Percentiles rank a stretch among this genome's conserved stretches.
These are phyloP conservation scores for Tuber microsphaerosporum DNA, from an alignment of 495 filamentous ascomycete species.

Conservation along the genomic window DNA sequence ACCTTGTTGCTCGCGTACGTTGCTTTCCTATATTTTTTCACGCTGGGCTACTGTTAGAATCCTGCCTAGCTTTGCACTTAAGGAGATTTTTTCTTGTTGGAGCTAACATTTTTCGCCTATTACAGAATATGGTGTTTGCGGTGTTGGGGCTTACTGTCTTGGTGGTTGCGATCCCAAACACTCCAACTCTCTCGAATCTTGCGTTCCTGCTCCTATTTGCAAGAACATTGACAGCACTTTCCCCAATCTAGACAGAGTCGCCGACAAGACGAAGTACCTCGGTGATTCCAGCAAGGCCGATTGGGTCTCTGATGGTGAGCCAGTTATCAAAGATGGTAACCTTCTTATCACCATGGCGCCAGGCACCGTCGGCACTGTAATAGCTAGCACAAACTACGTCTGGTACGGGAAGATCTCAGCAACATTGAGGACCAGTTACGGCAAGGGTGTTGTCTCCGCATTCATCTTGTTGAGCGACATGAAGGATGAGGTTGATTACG, in stretches of 20 bases:
- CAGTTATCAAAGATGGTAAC: conserved; percentile 55
- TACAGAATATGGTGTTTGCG: conserved; percentile 85
- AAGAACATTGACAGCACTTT: conserved; percentile 64
- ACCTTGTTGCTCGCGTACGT: conserved; percentile 92
- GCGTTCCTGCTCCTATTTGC: conserved; percentile 79
- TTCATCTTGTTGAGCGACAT: conserved; percentile 92
- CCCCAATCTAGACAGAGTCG: conserved; percentile 60
- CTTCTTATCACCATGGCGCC: conserved; percentile 81
- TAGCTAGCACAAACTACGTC: conserved; percentile 81
- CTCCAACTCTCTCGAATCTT: conserved; percentile 75
- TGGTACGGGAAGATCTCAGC: conserved; percentile 95
- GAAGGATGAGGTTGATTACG: conserved; percentile 97
- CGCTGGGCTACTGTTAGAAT: neutral
- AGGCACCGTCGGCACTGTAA: conserved; percentile 73
- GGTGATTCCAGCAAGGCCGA: conserved; percentile 70
- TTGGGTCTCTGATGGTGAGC: conserved; percentile 80
- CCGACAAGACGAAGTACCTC: conserved; percentile 69
- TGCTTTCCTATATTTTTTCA: neutral
- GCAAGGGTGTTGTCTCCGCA: conserved; percentile 81
- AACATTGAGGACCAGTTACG: conserved; percentile 75
- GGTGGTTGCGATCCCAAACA: conserved; percentile 86
- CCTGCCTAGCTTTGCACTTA: neutral
- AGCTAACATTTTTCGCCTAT: conserved; percentile 21
- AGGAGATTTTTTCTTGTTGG: conserved; percentile 11
- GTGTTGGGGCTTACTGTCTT: conserved; percentile 85